Evolutionary conservation across 1,284 basidiomycete species (phyloP).

Genomic region (Austroboletus niveus): DNA sequence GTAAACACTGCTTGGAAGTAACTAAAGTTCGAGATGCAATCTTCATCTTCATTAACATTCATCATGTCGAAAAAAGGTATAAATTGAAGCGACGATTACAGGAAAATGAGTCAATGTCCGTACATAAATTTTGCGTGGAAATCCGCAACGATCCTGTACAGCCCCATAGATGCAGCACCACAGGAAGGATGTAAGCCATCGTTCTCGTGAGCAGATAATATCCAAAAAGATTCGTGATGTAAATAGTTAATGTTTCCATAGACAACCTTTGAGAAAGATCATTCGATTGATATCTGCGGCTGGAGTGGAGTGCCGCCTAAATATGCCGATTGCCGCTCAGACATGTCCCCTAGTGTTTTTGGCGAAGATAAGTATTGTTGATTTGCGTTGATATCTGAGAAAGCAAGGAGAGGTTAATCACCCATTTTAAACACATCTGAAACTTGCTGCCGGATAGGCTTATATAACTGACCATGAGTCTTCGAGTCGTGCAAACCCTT

Average conservation of each 20-base stretch:
- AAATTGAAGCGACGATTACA: constrained; percentile 20
- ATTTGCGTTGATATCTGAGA: constrained; percentile 48
- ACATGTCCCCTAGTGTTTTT: constrained; percentile 44
- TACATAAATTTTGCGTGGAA: constrained; percentile 18
- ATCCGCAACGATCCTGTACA: constrained; percentile 7
- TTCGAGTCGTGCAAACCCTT: constrained; percentile 70
- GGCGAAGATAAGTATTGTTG: constrained; percentile 44
- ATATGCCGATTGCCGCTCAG: constrained; percentile 40
- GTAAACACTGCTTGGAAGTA: too few relatives aligned
- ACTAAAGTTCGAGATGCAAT: too few relatives aligned
- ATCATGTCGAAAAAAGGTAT: neutral
- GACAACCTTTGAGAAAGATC: constrained; percentile 10
- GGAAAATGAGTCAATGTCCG: constrained; percentile 4
- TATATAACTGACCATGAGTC: constrained; percentile 62
- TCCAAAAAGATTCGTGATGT: constrained; percentile 7
- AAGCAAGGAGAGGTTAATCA: constrained; percentile 32
- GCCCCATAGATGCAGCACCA: neutral
- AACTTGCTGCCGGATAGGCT: constrained; percentile 31
- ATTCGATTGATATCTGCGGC: constrained; percentile 53
- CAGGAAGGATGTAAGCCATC: neutral
- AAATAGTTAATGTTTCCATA: neutral
- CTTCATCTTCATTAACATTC: too few relatives aligned
- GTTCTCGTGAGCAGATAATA: constrained; percentile 1
- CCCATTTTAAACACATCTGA: constrained; percentile 27
- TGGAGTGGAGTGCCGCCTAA: constrained; percentile 34